Conservation (phyloP, 2,329 filamentous ascomycete genomes). For the Corniculantispora saksenae region DNA sequence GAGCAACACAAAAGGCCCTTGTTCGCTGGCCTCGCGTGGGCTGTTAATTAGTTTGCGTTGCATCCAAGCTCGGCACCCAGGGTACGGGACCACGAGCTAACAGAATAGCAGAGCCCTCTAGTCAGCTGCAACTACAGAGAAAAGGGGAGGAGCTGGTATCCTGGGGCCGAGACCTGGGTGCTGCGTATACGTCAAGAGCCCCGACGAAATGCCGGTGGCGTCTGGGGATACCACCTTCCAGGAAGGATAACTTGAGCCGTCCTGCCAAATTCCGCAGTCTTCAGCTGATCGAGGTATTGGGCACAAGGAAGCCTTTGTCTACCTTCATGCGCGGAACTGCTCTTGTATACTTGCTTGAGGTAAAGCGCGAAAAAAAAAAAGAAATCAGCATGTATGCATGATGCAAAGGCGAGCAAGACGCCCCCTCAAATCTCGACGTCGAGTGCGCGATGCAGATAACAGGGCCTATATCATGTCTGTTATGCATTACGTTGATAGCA, state of each 20-base stretch:
- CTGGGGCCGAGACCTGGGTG: neutral
- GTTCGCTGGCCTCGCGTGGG: neutral
- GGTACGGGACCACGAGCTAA: neutral
- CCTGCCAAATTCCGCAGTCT: slow-evolving; percentile 12
- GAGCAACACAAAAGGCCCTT: neutral
- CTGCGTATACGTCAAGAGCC: neutral
- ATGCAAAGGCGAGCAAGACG: no score
- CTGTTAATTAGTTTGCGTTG: neutral
- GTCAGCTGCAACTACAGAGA: slow-evolving; percentile 4
- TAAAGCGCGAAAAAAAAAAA: neutral
- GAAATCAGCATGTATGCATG: no score
- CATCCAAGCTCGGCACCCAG: neutral
- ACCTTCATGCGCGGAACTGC: no score
- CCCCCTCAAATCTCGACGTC: no score
- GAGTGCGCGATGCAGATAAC: no score
- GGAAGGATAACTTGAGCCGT: neutral
- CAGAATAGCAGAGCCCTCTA: neutral
- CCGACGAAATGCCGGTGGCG: neutral
- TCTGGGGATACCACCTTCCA: neutral
- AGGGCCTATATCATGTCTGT: no score
- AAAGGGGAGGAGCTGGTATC: neutral
- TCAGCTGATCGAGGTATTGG: neutral
- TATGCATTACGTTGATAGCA: no score
- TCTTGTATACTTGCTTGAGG: neutral
- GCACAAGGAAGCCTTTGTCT: neutral